Percentiles rank a stretch among this genome's conserved stretches.
These are phyloP conservation scores for Stropharia rugosoannulata DNA, from an alignment of 768 basidiomycete genomes.

Conservation along the genomic window DNA sequence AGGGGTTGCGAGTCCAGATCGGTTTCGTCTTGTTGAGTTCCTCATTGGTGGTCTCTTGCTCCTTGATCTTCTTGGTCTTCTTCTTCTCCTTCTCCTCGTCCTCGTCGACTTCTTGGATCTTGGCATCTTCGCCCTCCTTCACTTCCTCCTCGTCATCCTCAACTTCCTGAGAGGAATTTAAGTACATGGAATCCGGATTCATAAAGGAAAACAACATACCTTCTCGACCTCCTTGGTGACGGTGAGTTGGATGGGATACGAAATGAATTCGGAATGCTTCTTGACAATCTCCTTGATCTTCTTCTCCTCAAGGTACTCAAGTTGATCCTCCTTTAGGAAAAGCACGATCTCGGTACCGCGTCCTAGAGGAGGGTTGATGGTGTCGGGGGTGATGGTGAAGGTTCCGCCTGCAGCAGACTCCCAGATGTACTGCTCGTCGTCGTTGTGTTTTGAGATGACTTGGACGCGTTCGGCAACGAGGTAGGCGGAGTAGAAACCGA, in stretches of 20 bases:
- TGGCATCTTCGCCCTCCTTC: conserved; percentile 69
- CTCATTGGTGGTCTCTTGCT: conserved; percentile 83
- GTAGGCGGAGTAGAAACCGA: conserved; percentile 99
- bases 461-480: conserved; percentile 98
- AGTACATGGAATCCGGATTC: background rate
- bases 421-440: conserved; percentile 99
- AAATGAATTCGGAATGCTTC: conserved; percentile 99
- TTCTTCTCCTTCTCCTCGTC: conserved; percentile 87
- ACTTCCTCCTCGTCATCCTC: conserved; percentile 82
- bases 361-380: conserved; percentile 83
- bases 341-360: conserved; percentile 93
- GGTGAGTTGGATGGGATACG: conserved; percentile 97
- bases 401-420: conserved; percentile 99
- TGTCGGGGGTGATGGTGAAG: conserved; percentile 97
- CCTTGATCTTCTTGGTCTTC: conserved; percentile 94
- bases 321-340: conserved; percentile 97
- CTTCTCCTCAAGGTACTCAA: conserved; percentile 99
- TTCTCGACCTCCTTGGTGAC: conserved; percentile 99
- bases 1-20: conserved; percentile 98
- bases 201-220: conserved; percentile 47
- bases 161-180: conserved; percentile 62
- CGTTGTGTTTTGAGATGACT: conserved; percentile 99
- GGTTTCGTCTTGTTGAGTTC: conserved; percentile 99
- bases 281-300: conserved; percentile 99
- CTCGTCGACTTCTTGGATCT: conserved; percentile 83